Conservation (phyloP, 2,329 filamentous ascomycete species). For the Hirsutella rhossiliensis region DNA sequence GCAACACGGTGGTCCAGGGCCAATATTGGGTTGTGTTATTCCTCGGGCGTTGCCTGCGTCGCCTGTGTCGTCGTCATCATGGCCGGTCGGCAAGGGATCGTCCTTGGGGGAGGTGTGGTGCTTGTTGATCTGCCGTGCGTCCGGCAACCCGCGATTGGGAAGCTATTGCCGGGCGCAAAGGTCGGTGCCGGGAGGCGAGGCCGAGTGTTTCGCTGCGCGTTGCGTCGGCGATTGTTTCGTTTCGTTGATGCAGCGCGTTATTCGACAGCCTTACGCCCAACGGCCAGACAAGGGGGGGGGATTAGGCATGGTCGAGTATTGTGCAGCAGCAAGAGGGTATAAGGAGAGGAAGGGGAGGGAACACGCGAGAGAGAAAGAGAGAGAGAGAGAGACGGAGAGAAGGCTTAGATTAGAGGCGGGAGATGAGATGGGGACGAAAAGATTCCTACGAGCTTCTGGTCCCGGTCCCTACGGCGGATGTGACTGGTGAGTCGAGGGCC, state of each 20-base stretch:
- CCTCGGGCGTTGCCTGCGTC: background rate
- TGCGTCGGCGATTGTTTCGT: slow-evolving; percentile 2
- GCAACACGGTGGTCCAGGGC: background rate
- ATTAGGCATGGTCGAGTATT: slow-evolving; percentile 11
- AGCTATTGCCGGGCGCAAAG: background rate
- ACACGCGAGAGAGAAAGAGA: background rate
- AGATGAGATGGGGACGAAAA: too few relatives aligned
- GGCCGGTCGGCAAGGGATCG: background rate
- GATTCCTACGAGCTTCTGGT: too few relatives aligned
- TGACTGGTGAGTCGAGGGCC: background rate
- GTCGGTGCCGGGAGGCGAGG: background rate
- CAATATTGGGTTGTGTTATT: background rate
- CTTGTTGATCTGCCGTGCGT: background rate
- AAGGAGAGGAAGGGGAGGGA: background rate
- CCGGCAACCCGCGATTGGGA: background rate
- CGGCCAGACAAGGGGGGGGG: slow-evolving; percentile 2
- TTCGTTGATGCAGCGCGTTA: background rate
- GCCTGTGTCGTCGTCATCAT: slow-evolving; percentile 3
- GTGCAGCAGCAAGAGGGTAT: slow-evolving; percentile 3
- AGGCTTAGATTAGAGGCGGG: too few relatives aligned
- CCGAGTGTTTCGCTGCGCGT: background rate
- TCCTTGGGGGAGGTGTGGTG: background rate
- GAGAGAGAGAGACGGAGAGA: too few relatives aligned
- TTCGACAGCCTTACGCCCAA: slow-evolving; percentile 3
- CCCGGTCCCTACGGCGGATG: too few relatives aligned